Conservation (phyloP, 2,329 filamentous ascomycete genomes). For the Hypoxylon sp. region DNA sequence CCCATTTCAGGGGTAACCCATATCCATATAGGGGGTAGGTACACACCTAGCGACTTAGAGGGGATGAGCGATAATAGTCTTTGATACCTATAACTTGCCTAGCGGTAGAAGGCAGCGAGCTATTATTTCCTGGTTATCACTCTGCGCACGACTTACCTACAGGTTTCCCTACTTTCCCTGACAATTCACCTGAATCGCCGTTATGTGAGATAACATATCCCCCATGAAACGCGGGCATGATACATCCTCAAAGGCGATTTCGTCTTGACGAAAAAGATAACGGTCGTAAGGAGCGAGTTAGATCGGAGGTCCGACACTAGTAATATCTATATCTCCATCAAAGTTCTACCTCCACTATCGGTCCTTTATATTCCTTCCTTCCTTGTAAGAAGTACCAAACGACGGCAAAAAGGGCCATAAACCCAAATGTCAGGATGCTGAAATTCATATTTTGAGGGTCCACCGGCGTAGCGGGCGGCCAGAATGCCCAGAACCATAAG, state of each 20-base stretch:
- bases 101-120: background rate
- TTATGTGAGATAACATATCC: background rate
- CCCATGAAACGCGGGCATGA: too few relatives aligned
- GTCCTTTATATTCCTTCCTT: constrained; percentile 14
- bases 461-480: too few relatives aligned
- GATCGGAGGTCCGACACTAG: background rate
- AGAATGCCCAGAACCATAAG: background rate
- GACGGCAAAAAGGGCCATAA: background rate
- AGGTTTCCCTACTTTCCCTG: background rate
- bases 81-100: background rate
- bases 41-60: too few relatives aligned
- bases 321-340: background rate
- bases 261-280: too few relatives aligned
- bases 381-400: constrained; percentile 4
- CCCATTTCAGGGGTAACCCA: background rate
- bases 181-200: background rate
- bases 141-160: background rate
- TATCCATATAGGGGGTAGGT: background rate
- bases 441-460: constrained; percentile 7
- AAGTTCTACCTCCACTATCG: constrained; percentile 11
- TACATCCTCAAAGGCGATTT: too few relatives aligned
- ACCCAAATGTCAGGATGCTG: constrained; percentile 10
- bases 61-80: background rate
- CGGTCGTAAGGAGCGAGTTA: too few relatives aligned
- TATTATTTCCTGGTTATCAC: background rate